Base-by-base conservation (phyloP, 768 basidiomycete genomes). In the Leccinum olivaceopallidum region DNA sequence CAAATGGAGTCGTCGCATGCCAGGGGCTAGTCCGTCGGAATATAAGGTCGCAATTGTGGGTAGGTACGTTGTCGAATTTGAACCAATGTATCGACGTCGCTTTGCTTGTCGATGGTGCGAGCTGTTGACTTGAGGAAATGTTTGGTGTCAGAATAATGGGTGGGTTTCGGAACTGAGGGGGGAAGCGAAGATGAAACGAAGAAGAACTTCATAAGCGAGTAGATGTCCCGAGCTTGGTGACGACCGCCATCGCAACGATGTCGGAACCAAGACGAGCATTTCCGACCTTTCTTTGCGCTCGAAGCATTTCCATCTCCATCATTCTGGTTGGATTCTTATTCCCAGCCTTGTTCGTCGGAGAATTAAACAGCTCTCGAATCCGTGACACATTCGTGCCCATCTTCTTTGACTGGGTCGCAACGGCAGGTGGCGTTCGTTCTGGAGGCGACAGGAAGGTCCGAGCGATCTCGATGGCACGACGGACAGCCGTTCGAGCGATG, bases 231-330 rank as follows among this genome's bases (percentile, higher is more conserved):
- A 7, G 14, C 14, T 50, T 50, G 24, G 49, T 26, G 24, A 16
- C 24, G 24, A 50, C n/a, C 24, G 49, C 24, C 24, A 49, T 49
- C 24, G 48, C 24, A 7, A 26, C 34, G 16, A 6, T 6, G 49
- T 26, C 12, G 10, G 32, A 32, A 32, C 32, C 32, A 32, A 32
- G 32, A 22, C 10, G 49, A 22, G 26, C 34, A n/a, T 47, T 30
- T 30, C 28, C 28, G 12, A 53, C 61, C 32, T 55, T 61, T 2
- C 57, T 36, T 65, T 50, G 58, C 7, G 49, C 28, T n/a, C 62
- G 28, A 1, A 56, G 56, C 16, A 64, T 44, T 48, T 64, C 56
- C 18, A 68, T 59, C 49, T 60, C 62, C 1, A 55, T 60, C 18
- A 51, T 58, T 8, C 57, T 60, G 13, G 16, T 12, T 3, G 47